phyloP scores from a whole-genome alignment of 768 basidiomycete genomes.

The Naganishia vaughanmartiniae region DNA sequence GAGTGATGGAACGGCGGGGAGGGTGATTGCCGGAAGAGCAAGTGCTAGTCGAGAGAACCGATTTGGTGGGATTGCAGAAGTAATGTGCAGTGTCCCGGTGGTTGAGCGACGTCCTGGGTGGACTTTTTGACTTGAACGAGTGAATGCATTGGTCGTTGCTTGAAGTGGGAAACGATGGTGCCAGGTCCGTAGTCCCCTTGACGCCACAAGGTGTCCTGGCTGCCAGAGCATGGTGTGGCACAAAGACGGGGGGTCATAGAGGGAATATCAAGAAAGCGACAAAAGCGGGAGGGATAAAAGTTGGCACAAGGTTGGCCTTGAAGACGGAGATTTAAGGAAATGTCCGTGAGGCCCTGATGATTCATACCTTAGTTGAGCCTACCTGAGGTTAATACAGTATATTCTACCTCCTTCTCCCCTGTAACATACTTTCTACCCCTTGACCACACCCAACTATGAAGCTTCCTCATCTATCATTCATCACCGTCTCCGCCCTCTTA shows the following conservation, averaged over 20 bases:
- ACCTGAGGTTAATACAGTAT: not conserved
- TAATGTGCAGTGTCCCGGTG: not conserved
- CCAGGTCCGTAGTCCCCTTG: not conserved
- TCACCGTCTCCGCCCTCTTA: slow-evolving; percentile 1
- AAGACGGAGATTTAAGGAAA: too few relatives aligned
- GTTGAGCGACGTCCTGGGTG: not conserved
- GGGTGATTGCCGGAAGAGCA: not conserved
- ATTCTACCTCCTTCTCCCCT: not conserved
- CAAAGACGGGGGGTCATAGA: not conserved
- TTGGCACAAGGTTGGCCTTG: not conserved
- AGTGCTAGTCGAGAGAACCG: not conserved
- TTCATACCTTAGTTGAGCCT: not conserved
- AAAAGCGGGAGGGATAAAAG: not conserved
- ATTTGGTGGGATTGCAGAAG: not conserved
- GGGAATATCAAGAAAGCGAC: not conserved
- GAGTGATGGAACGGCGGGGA: slow-evolving; percentile 23
- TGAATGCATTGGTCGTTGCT: not conserved
- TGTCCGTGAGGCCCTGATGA: not conserved
- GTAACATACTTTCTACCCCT: not conserved
- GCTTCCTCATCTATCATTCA: not conserved
- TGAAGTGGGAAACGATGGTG: not conserved
- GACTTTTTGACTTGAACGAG: not conserved
- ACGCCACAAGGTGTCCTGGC: slow-evolving; percentile 4
- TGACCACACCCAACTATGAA: not conserved
- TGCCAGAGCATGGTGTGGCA: slow-evolving; percentile 1